phyloP scores from a whole-genome alignment of 352 stramenopile species.

The Phytophthora rubi region DNA sequence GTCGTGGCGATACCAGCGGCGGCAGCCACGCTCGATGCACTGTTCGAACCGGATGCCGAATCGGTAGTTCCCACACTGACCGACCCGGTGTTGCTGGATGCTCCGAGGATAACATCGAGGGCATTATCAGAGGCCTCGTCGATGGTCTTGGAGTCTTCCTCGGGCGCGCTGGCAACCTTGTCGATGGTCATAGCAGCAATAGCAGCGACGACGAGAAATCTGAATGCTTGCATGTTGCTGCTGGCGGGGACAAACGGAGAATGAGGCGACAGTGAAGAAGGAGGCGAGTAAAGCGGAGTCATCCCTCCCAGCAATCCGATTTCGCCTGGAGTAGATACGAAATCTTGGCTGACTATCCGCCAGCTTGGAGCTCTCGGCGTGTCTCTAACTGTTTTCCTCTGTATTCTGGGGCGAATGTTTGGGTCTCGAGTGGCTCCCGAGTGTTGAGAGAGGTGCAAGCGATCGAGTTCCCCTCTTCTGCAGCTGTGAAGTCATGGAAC shows the following conservation, averaged over 20 bases:
- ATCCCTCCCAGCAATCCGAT: conserved; percentile 2
- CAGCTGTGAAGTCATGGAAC: too few relatives aligned
- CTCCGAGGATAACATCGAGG: conserved; percentile 33
- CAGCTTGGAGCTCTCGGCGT: background rate
- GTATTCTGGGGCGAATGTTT: conserved; percentile 24
- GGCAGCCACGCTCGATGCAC: conserved; percentile 9
- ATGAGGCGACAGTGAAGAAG: too few relatives aligned
- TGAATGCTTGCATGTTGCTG: conserved; percentile 22
- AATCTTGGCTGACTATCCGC: conserved; percentile 16
- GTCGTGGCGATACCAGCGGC: conserved; percentile 15
- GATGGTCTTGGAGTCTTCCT: conserved; percentile 20
- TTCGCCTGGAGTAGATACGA: background rate
- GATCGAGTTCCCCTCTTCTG: background rate
- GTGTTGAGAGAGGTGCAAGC: conserved; percentile 10
- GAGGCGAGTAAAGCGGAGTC: background rate
- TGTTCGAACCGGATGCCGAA: conserved; percentile 16
- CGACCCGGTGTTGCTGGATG: conserved; percentile 16
- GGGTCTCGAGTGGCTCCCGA: conserved; percentile 4
- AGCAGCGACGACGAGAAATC: conserved; percentile 10
- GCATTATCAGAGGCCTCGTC: conserved; percentile 17
- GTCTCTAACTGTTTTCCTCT: conserved; percentile 15
- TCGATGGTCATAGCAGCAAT: conserved; percentile 12
- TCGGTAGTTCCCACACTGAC: conserved; percentile 4
- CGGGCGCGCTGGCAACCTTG: conserved; percentile 7
- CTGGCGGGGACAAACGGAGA: background rate